Evolutionary conservation across 805 yeast genomes (phyloP).

Genomic region (Kuraishia molischiana): DNA sequence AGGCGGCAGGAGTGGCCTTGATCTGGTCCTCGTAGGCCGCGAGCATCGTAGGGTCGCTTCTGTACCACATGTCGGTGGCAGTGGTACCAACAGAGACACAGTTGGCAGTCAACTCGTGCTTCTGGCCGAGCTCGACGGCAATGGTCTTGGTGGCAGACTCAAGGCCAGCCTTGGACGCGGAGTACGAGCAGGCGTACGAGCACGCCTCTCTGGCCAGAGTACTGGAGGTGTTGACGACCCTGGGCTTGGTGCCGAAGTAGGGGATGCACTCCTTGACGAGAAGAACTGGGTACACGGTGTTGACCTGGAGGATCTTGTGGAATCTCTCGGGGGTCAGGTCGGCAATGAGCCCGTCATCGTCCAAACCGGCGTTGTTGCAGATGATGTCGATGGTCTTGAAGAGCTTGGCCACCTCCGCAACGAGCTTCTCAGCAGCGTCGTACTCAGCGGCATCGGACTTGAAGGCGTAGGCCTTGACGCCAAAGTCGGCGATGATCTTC

Average conservation of each 20-base stretch:
- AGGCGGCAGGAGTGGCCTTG: conserved; percentile 10
- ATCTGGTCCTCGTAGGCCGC: conserved; percentile 5
- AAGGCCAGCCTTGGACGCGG: conserved; percentile 10
- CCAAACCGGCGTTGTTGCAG: conserved; percentile 11
- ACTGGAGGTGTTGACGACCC: conserved; percentile 8
- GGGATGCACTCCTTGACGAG: conserved; percentile 6
- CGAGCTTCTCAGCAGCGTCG: conserved; percentile 2
- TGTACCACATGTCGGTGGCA: conserved; percentile 9
- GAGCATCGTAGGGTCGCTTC: conserved; percentile 8
- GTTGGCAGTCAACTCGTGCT: conserved; percentile 8
- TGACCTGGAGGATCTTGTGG: conserved; percentile 6
- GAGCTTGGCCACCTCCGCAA: conserved; percentile 3
- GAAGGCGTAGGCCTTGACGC: conserved; percentile 5
- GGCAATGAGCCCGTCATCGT: conserved; percentile 4
- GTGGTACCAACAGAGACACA: no score
- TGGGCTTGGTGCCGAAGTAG: conserved; percentile 6
- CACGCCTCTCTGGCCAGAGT: conserved; percentile 6
- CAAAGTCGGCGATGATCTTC: conserved; percentile 4
- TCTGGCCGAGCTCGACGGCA: conserved; percentile 10
- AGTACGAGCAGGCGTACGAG: conserved; percentile 4
- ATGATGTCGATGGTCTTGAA: conserved; percentile 8
- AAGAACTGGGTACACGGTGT: no score
- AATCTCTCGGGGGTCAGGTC: conserved; percentile 5
- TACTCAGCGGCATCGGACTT: conserved; percentile 5
- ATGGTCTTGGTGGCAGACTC: conserved; percentile 8